A percentile compares a stretch with the other conserved stretches of the same genome.
Conservation (phyloP, 441 rosid genomes). For the Pelargonium australe region DNA sequence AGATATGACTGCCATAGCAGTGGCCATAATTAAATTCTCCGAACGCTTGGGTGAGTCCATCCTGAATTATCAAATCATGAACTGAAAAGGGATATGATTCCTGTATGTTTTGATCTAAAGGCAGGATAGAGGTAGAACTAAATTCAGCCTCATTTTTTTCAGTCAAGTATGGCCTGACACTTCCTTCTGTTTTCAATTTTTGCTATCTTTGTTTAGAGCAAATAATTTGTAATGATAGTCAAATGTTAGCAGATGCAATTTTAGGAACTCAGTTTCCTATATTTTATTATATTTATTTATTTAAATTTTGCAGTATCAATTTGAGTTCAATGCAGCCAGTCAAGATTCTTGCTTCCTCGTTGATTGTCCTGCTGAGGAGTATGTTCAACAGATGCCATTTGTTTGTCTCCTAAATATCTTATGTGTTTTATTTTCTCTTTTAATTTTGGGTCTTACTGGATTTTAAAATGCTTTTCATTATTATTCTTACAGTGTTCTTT, state of each 20-base stretch:
- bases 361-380: slow-evolving; percentile 36
- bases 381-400: slow-evolving; percentile 22
- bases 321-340: slow-evolving; percentile 31
- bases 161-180: background rate
- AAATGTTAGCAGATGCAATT: slow-evolving; percentile 2
- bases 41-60: background rate
- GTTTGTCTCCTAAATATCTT: slow-evolving; percentile 9
- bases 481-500: slow-evolving; percentile 32
- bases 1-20: background rate
- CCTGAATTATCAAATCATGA: background rate
- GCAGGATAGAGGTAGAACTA: background rate
- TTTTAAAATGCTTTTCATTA: background rate
- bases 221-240: background rate
- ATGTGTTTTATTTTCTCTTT: slow-evolving; percentile 5
- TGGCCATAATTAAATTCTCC: background rate
- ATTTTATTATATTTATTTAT: background rate
- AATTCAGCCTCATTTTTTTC: background rate
- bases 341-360: slow-evolving; percentile 32
- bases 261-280: background rate
- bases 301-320: slow-evolving; percentile 36
- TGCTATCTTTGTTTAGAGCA: background rate
- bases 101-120: background rate
- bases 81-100: slow-evolving; percentile 2
- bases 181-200: background rate
- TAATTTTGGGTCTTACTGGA: background rate